phyloP scores from a whole-genome alignment of 768 basidiomycete species.

The Paxillus involutus region DNA sequence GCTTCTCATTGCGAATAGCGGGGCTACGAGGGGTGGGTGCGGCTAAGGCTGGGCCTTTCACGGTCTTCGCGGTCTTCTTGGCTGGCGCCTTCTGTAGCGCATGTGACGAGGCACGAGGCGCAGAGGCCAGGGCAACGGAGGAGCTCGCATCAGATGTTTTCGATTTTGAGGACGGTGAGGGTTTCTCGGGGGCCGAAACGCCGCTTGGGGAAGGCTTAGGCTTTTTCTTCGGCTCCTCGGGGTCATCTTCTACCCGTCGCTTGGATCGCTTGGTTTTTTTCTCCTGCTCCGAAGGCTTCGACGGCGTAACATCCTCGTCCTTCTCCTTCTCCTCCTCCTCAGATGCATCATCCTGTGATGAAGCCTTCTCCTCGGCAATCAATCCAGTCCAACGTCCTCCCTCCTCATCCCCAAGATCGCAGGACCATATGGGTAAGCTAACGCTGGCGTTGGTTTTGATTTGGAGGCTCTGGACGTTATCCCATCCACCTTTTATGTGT shows the following conservation, averaged over 20 bases:
- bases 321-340: not conserved
- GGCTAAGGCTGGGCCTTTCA: not conserved
- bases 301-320: not conserved
- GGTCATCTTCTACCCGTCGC: slow-evolving; percentile 7
- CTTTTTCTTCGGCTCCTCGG: slow-evolving; percentile 19
- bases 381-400: slow-evolving; percentile 33
- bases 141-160: not conserved
- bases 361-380: slow-evolving; percentile 10
- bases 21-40: not conserved
- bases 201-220: not conserved
- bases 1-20: not conserved
- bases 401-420: slow-evolving; percentile 55
- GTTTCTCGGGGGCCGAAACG: not conserved
- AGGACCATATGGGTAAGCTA: slow-evolving; percentile 90
- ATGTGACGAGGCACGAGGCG: not conserved
- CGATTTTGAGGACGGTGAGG: not conserved
- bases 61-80: not conserved
- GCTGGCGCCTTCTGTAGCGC: too few species aligned
- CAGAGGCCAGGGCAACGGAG: not conserved
- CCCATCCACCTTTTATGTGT: slow-evolving; percentile 80
- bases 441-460: slow-evolving; percentile 87
- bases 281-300: not conserved
- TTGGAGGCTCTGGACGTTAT: slow-evolving; percentile 84
- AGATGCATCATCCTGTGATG: not conserved
- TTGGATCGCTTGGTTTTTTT: slow-evolving; percentile 9